Conservation (phyloP, 495 filamentous ascomycete genomes). For the Aspergillus nanangensis region DNA sequence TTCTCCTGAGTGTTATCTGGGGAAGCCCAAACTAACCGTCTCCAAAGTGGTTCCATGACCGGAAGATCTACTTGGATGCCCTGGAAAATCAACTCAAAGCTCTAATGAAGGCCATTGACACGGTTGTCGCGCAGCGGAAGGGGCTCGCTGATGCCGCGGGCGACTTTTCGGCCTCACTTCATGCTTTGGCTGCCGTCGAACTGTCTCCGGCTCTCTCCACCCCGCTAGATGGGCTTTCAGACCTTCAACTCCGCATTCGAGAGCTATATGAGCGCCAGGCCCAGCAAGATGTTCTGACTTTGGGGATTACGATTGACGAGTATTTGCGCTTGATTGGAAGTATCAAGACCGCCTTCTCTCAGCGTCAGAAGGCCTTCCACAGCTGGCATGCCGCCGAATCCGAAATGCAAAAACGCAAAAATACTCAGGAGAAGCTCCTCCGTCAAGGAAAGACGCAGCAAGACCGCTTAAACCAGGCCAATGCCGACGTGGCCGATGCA, state of each 20-base stretch:
- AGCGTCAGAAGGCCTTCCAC: conserved; percentile 93
- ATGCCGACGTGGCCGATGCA: conserved; percentile 87
- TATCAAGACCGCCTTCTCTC: conserved; percentile 85
- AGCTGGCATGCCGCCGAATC: conserved; percentile 86
- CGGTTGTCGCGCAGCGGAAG: conserved; percentile 85
- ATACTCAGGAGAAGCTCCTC: conserved; percentile 84
- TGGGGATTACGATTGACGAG: conserved; percentile 96
- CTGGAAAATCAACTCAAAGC: conserved; percentile 93
- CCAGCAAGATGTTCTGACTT: conserved; percentile 91
- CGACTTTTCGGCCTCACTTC: conserved; percentile 89
- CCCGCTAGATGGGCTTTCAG: conserved; percentile 84
- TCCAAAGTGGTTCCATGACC: conserved; percentile 91
- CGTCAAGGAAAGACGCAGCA: conserved; percentile 92
- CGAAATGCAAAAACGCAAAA: conserved; percentile 80
- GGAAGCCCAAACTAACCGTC: conserved; percentile 3
- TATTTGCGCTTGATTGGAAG: conserved; percentile 94
- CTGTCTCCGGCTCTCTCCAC: conserved; percentile 82
- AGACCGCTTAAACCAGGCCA: conserved; percentile 85
- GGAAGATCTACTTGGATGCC: conserved; percentile 87
- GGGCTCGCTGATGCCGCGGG: conserved; percentile 87
- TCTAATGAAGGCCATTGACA: conserved; percentile 88
- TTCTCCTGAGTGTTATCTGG: neutral
- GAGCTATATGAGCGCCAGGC: conserved; percentile 96
- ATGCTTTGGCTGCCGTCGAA: conserved; percentile 82
- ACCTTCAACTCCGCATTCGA: conserved; percentile 86